Conservation (phyloP, 306 rosid genomes). For the Inga leiocalycina region DNA sequence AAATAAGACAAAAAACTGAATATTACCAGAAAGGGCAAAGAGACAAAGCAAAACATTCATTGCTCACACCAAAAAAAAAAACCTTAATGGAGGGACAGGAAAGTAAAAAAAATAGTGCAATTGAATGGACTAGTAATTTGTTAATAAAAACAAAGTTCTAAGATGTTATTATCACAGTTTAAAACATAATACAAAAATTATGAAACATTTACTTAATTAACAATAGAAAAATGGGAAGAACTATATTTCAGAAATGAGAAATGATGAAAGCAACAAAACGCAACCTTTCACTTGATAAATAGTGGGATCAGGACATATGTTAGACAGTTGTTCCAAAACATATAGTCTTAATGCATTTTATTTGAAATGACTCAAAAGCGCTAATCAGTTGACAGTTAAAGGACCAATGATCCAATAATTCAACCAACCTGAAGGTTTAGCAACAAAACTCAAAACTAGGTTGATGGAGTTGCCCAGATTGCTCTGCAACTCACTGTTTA, state of each 20-base stretch:
- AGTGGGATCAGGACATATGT: constrained; percentile 15
- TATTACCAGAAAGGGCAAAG: neutral
- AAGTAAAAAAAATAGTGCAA: neutral
- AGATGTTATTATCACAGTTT: neutral
- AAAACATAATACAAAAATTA: neutral
- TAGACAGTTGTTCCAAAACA: constrained; percentile 26
- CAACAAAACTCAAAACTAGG: constrained; percentile 90
- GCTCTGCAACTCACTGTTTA: constrained; percentile 82
- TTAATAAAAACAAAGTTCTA: neutral
- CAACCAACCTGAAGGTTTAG: constrained; percentile 92
- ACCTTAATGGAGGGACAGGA: too few relatives aligned
- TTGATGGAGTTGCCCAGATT: constrained; percentile 93
- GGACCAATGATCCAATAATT: constrained; percentile 26
- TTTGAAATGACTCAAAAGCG: neutral
- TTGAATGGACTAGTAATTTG: neutral
- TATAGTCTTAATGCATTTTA: neutral
- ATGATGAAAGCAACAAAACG: neutral
- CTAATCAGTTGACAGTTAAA: constrained; percentile 15
- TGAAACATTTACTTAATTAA: neutral
- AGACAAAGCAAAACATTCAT: neutral
- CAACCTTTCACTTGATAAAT: constrained; percentile 10
- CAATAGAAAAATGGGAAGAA: neutral
- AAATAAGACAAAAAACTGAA: constrained; percentile 17
- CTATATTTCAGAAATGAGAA: neutral
- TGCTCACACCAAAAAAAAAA: neutral